A percentile compares a stretch with the other conserved stretches of the same genome.
Evolutionary conservation across 805 yeast genomes (phyloP).

Genomic region (Yarrowia yakushimensis): DNA sequence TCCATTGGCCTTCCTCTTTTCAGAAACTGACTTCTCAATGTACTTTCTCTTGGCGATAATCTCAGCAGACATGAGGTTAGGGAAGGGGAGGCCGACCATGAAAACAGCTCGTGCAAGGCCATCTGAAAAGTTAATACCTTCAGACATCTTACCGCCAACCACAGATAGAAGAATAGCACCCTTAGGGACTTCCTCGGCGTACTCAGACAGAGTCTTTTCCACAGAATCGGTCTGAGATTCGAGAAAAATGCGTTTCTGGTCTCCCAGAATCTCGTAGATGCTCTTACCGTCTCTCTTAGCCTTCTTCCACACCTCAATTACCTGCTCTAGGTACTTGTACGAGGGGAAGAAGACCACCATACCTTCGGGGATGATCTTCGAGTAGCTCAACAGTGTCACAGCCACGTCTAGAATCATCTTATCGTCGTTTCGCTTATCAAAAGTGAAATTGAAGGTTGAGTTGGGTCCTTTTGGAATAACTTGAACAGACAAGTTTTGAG

Average conservation of each 20-base stretch:
- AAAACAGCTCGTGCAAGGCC: constrained; percentile 82
- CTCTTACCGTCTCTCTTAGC: constrained; percentile 28
- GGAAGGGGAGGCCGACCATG: constrained; percentile 86
- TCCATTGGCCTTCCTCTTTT: constrained; percentile 35
- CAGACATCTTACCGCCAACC: constrained; percentile 89
- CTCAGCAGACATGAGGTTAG: constrained; percentile 80
- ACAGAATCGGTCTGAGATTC: constrained; percentile 52
- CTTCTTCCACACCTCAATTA: constrained; percentile 52
- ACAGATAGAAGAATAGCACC: constrained; percentile 74
- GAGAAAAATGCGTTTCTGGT: constrained; percentile 43
- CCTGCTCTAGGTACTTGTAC: constrained; percentile 61
- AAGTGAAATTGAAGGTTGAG: constrained; percentile 60
- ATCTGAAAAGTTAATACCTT: constrained; percentile 89
- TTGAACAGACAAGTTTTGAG: constrained; percentile 58
- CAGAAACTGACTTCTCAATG: constrained; percentile 52
- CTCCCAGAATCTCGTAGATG: constrained; percentile 34
- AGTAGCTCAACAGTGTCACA: constrained; percentile 43
- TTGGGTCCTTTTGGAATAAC: constrained; percentile 42
- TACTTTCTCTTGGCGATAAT: constrained; percentile 65
- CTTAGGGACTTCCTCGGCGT: constrained; percentile 43
- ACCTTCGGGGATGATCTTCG: constrained; percentile 60
- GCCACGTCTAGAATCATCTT: constrained; percentile 53
- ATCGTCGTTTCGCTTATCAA: constrained; percentile 52
- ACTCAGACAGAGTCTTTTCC: constrained; percentile 49
- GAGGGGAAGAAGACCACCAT: constrained; percentile 82